Evolutionary conservation across 306 rosid species (phyloP).

Genomic region (Sechiopsis laciniata): DNA sequence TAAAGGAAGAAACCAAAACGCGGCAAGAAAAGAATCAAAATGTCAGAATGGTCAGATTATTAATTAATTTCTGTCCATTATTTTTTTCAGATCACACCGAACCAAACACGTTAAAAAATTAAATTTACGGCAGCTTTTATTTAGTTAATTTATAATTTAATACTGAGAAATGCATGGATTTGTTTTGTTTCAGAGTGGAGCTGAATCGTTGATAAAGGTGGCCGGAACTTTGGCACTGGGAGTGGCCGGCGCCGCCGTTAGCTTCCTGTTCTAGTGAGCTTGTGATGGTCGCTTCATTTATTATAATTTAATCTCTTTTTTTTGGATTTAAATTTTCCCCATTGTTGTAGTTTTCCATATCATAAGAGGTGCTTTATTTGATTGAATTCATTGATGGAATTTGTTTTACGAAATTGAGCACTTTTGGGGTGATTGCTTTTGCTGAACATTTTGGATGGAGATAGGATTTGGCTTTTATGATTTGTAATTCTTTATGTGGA

Average conservation of each 20-base stretch:
- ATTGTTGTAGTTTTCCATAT: neutral
- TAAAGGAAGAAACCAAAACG: neutral
- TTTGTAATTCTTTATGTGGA: conserved; percentile 10
- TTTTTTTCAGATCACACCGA: neutral
- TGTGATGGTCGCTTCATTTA: conserved; percentile 3
- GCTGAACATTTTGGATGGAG: conserved; percentile 8
- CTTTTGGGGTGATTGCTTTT: neutral
- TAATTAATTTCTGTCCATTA: neutral
- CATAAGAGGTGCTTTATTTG: conserved; percentile 16
- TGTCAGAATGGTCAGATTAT: conserved; percentile 15
- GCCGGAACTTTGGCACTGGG: conserved; percentile 57
- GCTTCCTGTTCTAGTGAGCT: conserved; percentile 40
- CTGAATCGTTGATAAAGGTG: conserved; percentile 45
- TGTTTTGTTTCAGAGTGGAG: conserved; percentile 58
- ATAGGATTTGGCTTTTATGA: neutral
- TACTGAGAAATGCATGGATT: neutral
- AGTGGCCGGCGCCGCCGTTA: conserved; percentile 36
- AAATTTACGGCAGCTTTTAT: neutral
- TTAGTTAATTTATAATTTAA: too few species aligned
- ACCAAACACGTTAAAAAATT: neutral
- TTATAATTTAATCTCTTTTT: conserved; percentile 10
- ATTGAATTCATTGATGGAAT: conserved; percentile 20
- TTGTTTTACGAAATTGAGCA: neutral
- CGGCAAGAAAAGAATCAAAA: neutral
- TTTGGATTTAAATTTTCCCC: neutral